Evolutionary conservation across 768 basidiomycete species (phyloP), one percentile per base, ranked within the genome.

Genomic region (Strobilomyces confusus): DNA sequence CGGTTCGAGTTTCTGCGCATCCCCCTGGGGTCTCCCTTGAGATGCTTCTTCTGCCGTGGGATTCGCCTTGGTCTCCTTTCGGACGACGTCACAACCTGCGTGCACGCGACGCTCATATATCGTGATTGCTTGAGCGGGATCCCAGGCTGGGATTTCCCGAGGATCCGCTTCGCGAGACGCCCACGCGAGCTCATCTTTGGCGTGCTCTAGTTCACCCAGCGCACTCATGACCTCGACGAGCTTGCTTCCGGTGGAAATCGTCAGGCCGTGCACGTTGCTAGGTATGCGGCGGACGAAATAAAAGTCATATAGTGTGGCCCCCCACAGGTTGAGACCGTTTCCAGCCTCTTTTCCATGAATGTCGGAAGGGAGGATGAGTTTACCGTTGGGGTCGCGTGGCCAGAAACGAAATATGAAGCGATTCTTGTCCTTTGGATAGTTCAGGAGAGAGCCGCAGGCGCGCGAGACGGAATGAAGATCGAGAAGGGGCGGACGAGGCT

Each of bases 261-360:
- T 59, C 9, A 46, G 7, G 3, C 6, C 37, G 3, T 49, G 20
- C 2, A 6, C 0, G 15, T 0, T 33, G 30, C 13, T 9, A 4
- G 60, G 60, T 14, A 58, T 15, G 26, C 55, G 33, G 29, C 40
- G 44, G 47, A 62, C 37, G 53, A 34, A n/a, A 44, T 59, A 69
- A 51, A 69, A 69, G 44, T 69, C 68, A 42, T 60, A 63, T 29
- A 69, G 62, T 1, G 68, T 69, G 0, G 66, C 66, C 5, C 63
- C 68, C 67, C 68, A 69, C 19, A 58, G 19, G 22, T 55, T 9
- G 22, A 59, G 51, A 6, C 58, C 62, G 14, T 64, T 64, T 20
- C 44, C 55, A 1, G 65, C 60, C 36, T 59, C 43, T 43, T 69
- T 66, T 0, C 67, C 65, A 1, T 17, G 60, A 9, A 60, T 48